Evolutionary conservation across 1,284 basidiomycete genomes (phyloP), one percentile per base, ranked within the genome.

Genomic region (Sporisorium reilianum): DNA sequence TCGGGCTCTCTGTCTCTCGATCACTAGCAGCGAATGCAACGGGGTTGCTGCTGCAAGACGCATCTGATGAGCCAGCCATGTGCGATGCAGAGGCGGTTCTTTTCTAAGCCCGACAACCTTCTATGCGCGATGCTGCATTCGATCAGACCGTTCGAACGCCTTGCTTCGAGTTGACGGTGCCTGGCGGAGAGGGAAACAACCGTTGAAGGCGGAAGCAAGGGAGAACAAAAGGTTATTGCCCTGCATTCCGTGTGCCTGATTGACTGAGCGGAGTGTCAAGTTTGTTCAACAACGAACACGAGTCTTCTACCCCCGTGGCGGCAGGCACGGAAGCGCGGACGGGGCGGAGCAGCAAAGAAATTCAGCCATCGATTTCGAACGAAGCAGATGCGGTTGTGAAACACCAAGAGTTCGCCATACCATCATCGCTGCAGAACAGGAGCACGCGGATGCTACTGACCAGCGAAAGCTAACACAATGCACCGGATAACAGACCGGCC

Each of bases 241-340:
- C 50, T 34, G 36, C 50, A 9, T 25, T 22, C 40, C 26, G 38
- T 41, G 53, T 55, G 26, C 53, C 53, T 44, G 53, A 55, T n/a
- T 55, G 41, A 45, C 41, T 55, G 53, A 23, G 30, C 53, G 41
- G 53, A 55, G 53, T 55, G 23, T 36, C 26, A 42, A 54, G n/a
- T 20, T 32, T 30, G 3, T 12, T 22, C 12, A 42, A 25, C 9
- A 41, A 51, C n/a, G n/a, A n/a, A n/a, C n/a, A n/a, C n/a, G n/a
- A n/a, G n/a, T n/a, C n/a, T n/a, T n/a, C n/a, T n/a, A 8, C 20
- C 38, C 30, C 23, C 11, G 9, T 20, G 48, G n/a, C 20, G 48
- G n/a, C 38, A 25, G 41, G 34, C 50, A 51, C 16, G 18, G 22
- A 40, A n/a, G 16, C 5, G 36, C 36, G 36, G n/a, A 14, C 16